Evolutionary conservation across 805 yeast genomes (phyloP), one percentile per base, ranked within the genome.

Genomic region (Candida palmyrensis): DNA sequence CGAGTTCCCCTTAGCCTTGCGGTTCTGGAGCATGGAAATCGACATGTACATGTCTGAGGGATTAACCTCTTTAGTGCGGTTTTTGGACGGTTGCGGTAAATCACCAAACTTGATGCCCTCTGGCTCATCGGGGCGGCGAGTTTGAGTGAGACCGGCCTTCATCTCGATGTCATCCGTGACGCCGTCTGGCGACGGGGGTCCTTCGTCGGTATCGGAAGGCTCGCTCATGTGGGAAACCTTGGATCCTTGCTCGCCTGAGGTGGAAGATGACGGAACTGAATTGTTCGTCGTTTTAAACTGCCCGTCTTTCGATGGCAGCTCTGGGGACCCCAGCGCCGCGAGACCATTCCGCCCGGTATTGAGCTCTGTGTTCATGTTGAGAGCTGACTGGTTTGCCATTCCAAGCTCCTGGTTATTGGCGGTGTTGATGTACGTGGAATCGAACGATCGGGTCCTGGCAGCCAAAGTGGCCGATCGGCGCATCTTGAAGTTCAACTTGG

Each of bases 41-140:
- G 96, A 87, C 63, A 81, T 69, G 52, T 69, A 81, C 77, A 88
- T 80, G 49, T 89, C 96, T 30, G 82, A 75, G 2, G 96, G 95
- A 21, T 82, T 79, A 9, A 84, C 40, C 23, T 60, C 63, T 27
- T 49, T 44, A 5, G 47, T 17, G 62, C 15, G 78, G 33, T 50
- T 50, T 38, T 65, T 66, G 7, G 61, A 62, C 0, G 84, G 78
- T 25, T 62, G 75, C 0, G 86, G 85, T 17, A 81, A 59, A 30
- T 58, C 59, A 6, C 75, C 88, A 51, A 82, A 82, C 33, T 67
- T 63, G 44, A 82, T 79, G 21, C 70, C 71, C 25, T 44, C 57
- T 15, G 28, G 19, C 5, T 36, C 27, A 18, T 29, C 14, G 16
- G 15, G 6, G 6, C 12, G 16, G 10, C 10, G 15, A 11, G 14